phyloP scores from a whole-genome alignment of 169 alveolate species.

The Cryptosporidium parvum region DNA sequence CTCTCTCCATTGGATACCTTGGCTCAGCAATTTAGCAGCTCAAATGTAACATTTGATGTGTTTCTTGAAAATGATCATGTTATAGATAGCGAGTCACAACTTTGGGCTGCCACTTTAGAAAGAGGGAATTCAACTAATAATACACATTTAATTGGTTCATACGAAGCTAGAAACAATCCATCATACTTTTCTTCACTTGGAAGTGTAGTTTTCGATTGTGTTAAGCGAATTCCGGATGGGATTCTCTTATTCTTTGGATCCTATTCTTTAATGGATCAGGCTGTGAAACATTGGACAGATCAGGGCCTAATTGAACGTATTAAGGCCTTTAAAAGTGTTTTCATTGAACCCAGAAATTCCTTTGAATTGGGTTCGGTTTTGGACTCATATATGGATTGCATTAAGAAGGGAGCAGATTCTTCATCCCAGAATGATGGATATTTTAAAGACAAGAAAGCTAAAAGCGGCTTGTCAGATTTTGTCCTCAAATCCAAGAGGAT shows the following conservation, averaged over 20 bases:
- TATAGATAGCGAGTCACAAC: constrained; percentile 85
- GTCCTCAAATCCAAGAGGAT: constrained; percentile 53
- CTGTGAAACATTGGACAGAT: constrained; percentile 86
- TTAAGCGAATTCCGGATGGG: constrained; percentile 87
- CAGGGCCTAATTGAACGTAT: constrained; percentile 82
- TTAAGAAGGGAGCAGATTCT: background rate
- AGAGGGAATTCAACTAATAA: constrained; percentile 46
- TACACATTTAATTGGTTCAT: constrained; percentile 84
- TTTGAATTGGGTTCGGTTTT: constrained; percentile 50
- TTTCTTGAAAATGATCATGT: constrained; percentile 93
- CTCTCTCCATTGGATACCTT: constrained; percentile 92
- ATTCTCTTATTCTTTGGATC: constrained; percentile 91
- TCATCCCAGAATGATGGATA: background rate
- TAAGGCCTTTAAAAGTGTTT: constrained; percentile 79
- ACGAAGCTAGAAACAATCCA: constrained; percentile 84
- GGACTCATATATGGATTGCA: constrained; percentile 56
- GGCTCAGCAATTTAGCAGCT: constrained; percentile 89
- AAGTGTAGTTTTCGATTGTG: constrained; percentile 85
- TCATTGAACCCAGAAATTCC: constrained; percentile 77
- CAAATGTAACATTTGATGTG: constrained; percentile 86
- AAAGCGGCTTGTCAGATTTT: background rate
- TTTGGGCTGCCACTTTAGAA: constrained; percentile 85
- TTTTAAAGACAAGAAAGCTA: constrained; percentile 18
- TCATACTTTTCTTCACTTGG: constrained; percentile 86
- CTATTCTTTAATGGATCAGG: constrained; percentile 88